phyloP scores from a whole-genome alignment of 495 filamentous ascomycete species.

The Aspergillus leporis region DNA sequence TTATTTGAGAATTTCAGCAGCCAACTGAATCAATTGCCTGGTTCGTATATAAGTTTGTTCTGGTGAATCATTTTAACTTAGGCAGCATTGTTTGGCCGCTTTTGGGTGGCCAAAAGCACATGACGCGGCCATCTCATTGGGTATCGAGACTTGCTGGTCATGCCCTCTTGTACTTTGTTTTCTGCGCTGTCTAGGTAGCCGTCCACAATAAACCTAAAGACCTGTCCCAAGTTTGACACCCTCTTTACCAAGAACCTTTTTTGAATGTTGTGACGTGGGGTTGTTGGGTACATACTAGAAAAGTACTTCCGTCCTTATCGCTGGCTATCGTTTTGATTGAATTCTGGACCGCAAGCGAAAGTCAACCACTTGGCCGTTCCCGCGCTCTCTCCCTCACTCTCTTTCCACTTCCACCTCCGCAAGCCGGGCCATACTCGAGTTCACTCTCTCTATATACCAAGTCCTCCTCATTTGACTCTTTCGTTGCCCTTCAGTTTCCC shows the following conservation, averaged over 20 bases:
- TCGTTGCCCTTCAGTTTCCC: slow-evolving; percentile 10
- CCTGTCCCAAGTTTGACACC: background rate
- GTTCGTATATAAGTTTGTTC: background rate
- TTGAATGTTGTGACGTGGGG: background rate
- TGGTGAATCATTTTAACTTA: slow-evolving; percentile 2
- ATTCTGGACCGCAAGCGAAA: slow-evolving; percentile 11
- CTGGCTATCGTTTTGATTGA: background rate
- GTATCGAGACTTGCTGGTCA: background rate
- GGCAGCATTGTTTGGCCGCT: slow-evolving; percentile 16
- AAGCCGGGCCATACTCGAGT: background rate
- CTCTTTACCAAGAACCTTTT: background rate
- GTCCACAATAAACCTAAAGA: background rate
- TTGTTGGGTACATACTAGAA: background rate
- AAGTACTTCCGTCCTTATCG: background rate
- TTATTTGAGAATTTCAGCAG: slow-evolving; percentile 5
- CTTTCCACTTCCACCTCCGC: slow-evolving; percentile 20
- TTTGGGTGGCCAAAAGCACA: slow-evolving; percentile 22
- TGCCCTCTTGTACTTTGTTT: background rate
- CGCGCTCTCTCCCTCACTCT: background rate
- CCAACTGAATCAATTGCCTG: background rate
- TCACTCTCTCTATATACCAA: background rate
- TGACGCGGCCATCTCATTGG: slow-evolving; percentile 14
- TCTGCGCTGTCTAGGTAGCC: background rate
- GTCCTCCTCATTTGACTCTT: slow-evolving; percentile 13
- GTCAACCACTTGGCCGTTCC: slow-evolving; percentile 16